phyloP scores from a whole-genome alignment of 163 green algal genomes.

The Volvox carteri region DNA sequence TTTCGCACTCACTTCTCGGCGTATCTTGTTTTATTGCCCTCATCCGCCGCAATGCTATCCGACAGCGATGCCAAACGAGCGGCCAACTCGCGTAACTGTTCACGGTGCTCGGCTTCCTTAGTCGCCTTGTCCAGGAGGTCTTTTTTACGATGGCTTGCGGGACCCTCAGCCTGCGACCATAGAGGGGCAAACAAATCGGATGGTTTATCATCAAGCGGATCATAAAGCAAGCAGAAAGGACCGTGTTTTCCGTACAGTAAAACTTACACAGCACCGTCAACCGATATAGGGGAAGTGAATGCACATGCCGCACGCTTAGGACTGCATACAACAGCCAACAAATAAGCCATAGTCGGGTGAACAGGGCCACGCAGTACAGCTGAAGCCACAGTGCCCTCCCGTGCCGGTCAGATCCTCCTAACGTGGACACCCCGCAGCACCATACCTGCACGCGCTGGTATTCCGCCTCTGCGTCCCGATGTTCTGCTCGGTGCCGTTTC shows the following conservation, averaged over 20 bases:
- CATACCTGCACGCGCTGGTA: conserved; percentile 66
- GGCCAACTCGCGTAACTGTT: conserved; percentile 78
- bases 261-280: too few relatives aligned
- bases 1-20: conserved; percentile 43
- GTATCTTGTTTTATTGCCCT: conserved; percentile 63
- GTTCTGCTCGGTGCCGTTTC: conserved; percentile 64
- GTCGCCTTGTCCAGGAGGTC: conserved; percentile 86
- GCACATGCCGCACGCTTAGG: too few relatives aligned
- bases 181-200: background rate
- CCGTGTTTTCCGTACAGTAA: too few relatives aligned
- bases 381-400: too few relatives aligned
- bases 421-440: too few relatives aligned
- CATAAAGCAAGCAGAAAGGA: too few relatives aligned
- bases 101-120: conserved; percentile 81
- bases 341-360: too few relatives aligned
- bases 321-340: too few relatives aligned
- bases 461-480: conserved; percentile 78
- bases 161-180: conserved; percentile 71
- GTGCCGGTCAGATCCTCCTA: too few relatives aligned
- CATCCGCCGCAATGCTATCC: conserved; percentile 73
- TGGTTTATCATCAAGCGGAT: too few relatives aligned
- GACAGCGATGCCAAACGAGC: conserved; percentile 59
- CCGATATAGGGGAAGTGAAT: too few relatives aligned
- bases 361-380: too few relatives aligned
- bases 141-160: conserved; percentile 82